Evolutionary conservation across 2,329 filamentous ascomycete species (phyloP), one percentile per base, ranked within the genome.

Genomic region (Alternaria consortialis): DNA sequence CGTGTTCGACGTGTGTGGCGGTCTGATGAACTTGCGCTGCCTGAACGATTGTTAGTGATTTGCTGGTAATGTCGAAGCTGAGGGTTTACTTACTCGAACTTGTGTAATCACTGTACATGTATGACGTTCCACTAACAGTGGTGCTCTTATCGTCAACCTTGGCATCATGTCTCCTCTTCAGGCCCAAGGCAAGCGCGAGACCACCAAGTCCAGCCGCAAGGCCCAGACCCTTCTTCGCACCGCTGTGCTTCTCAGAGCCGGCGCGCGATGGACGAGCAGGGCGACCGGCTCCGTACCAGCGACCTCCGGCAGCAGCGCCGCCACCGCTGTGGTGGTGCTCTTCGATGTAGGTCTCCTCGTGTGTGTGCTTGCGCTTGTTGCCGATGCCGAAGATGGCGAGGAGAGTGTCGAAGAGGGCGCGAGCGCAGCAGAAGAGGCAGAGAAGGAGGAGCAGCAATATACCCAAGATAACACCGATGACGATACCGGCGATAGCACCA

Each of bases 401-500:
- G 40, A 88, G 70, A 32, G 82, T 84, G 64, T 87, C 83, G 84
- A 88, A 90, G 43, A 89, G 80, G 3, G 74, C 75, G 53, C 74
- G 72, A 42, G 82, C 74, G 69, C 81, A 88, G 82, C 90, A 92
- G 84, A 88, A 93, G 81, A 91, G 88, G 83, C 90, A 93, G 72
- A 93, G 80, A 7, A 91, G 84, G 5, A 90, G 81, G 23, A 94
- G 85, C 2, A 94, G 82, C 40, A 85, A 79, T 36, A 93, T 83
- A 63, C 90, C 91, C 13, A 85, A 85, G 50, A 94, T 83, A 11
- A 87, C 86, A 64, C 91, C 91, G 57, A 94, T 89, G 66, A 94
- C 91, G 71, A 94, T 94, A 62, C 91, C 91, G 15, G 91, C 91
- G 70, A 94, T 94, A 61, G 90, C 91, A 53, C 91, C 91, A 43